These are phyloP conservation scores for Chrysopogon serrulatus DNA, from an alignment of 176 grass and related monocot genomes.

Conservation along the genomic window DNA sequence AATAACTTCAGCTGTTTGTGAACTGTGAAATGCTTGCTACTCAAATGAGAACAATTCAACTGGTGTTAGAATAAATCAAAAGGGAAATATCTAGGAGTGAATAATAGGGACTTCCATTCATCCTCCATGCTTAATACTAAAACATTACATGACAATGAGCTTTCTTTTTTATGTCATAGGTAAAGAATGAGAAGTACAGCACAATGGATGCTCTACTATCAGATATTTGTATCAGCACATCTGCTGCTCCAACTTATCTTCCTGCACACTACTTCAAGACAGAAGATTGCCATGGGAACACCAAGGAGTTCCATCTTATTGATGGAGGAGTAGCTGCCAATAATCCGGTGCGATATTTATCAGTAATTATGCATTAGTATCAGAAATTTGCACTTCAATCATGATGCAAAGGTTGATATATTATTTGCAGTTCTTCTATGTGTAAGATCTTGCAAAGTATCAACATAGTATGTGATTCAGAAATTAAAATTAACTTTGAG, in stretches of 20 bases:
- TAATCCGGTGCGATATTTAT: constrained; percentile 56
- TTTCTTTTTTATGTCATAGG: constrained; percentile 19
- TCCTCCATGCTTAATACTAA: background rate
- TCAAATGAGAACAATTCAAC: background rate
- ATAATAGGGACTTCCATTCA: background rate
- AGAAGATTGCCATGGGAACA: constrained; percentile 49
- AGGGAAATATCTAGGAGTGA: background rate
- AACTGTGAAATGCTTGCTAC: constrained; percentile 4
- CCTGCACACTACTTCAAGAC: constrained; percentile 72
- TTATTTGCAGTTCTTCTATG: background rate
- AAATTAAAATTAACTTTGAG: background rate
- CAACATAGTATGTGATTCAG: constrained; percentile 17
- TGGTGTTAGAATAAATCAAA: background rate
- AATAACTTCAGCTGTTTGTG: background rate
- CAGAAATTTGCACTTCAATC: background rate
- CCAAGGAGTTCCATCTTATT: constrained; percentile 81
- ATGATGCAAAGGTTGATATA: background rate
- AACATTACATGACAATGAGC: background rate
- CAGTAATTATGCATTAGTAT: constrained; percentile 4
- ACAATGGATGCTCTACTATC: constrained; percentile 67
- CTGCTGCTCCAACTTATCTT: constrained; percentile 82
- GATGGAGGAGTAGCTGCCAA: constrained; percentile 85
- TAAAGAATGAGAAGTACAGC: constrained; percentile 29
- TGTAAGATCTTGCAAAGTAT: background rate
- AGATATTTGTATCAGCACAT: constrained; percentile 85